phyloP scores from a whole-genome alignment of 2,329 filamentous ascomycete species.

The Didymella segeticola region DNA sequence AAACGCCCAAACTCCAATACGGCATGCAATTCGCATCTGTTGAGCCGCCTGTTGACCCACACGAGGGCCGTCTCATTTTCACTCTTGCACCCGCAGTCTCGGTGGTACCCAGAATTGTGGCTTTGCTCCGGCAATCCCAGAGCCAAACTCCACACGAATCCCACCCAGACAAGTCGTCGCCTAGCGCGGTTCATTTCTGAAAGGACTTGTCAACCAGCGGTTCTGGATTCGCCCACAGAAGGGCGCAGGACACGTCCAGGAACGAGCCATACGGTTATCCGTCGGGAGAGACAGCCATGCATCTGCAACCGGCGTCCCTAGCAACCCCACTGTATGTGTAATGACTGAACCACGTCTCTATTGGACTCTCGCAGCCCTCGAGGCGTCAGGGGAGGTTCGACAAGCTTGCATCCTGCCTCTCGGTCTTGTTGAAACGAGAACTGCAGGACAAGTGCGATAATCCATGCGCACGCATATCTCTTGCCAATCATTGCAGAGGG shows the following conservation, averaged over 20 bases:
- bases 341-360: neutral
- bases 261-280: neutral
- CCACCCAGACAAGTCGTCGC: slow-evolving; percentile 5
- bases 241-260: neutral
- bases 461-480: slow-evolving; percentile 14
- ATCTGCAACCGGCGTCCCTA: slow-evolving; percentile 2
- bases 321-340: neutral
- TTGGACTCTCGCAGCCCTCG: neutral
- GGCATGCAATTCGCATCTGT: neutral
- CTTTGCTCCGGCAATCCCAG: slow-evolving; percentile 14
- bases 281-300: slow-evolving; percentile 4
- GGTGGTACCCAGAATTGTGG: slow-evolving; percentile 10
- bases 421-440: slow-evolving; percentile 3
- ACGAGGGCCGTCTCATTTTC: neutral
- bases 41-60: neutral
- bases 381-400: neutral
- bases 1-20: neutral
- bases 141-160: slow-evolving; percentile 4
- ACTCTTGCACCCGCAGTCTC: neutral
- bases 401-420: slow-evolving; percentile 1
- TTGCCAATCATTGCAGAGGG: slow-evolving; percentile 14
- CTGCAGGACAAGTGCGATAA: slow-evolving; percentile 5
- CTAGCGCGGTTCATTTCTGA: neutral
- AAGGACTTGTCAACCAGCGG: neutral
- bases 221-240: neutral